Evolutionary conservation across 495 filamentous ascomycete genomes (phyloP), one percentile per base, ranked within the genome.

Genomic region (Aspergillus funiculosus): DNA sequence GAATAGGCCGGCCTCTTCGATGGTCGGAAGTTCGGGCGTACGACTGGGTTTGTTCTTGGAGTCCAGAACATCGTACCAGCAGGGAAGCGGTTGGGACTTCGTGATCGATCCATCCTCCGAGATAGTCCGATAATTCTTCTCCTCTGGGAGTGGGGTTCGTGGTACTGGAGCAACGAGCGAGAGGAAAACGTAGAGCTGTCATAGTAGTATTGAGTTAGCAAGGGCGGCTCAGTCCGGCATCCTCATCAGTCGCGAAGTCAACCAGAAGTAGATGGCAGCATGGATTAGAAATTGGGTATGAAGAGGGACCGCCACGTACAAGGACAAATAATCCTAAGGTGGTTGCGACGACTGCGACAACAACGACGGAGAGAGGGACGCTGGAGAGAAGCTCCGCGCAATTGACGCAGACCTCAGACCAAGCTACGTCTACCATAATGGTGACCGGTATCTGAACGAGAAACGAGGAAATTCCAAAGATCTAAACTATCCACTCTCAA

Each of bases 81-180:
- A 91, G 5, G 91, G 85, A 29, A 97, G 71, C 19, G 73, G 70
- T 45, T 82, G 75, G 1, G 79, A 70, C 10, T 64, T 45, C 43
- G 76, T 82, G 34, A 74, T 69, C 2, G 62, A 66, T 48, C 89
- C 86, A 53, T 80, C 74, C 40, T 83, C 67, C 21, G 78, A 64
- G 14, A 87, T 81, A 19, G 85, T 90, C 22, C 78, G 77, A 69
- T 88, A 97, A n/a, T 73, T 81, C 63, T 89, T 89, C 66, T 98
- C 92, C 38, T 86, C 87, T n/a, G 71, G 69, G 17, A 79, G 71
- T 2, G 87, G 75, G 7, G 71, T 66, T 32, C 92, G 88, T 2
- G 92, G 92, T 19, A 80, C 76, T 18, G 89, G 89, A 9, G 91
- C 90, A 60, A 90, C 71, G 49, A 88, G 56, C 53, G 76, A 80